A percentile compares a stretch with the other conserved stretches of the same genome.
Evolutionary conservation across 306 rosid species (phyloP).

Genomic region (Cicer yamashitae): DNA sequence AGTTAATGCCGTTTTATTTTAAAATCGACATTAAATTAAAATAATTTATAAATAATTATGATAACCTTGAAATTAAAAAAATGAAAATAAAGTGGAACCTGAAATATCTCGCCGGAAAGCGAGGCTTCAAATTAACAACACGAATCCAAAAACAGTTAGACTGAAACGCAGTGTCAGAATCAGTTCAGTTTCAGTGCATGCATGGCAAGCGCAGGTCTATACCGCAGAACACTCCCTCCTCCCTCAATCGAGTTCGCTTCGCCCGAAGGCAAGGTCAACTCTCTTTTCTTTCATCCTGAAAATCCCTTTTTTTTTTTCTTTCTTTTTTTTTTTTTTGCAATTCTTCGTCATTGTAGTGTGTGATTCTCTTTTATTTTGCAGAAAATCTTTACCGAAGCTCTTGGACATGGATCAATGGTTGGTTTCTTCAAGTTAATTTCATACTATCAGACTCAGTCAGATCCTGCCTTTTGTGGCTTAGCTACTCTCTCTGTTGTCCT

Average conservation of each 20-base stretch:
- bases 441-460: conserved; percentile 90
- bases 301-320: too few relatives aligned
- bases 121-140: background rate
- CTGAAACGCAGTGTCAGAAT: too few relatives aligned
- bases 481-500: conserved; percentile 84
- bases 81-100: too few relatives aligned
- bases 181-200: background rate
- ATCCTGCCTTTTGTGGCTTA: conserved; percentile 89
- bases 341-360: too few relatives aligned
- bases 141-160: background rate
- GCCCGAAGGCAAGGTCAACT: conserved; percentile 65
- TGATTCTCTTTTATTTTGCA: conserved; percentile 29
- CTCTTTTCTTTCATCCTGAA: conserved; percentile 1
- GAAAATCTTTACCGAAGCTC: conserved; percentile 72
- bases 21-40: too few relatives aligned
- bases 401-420: conserved; percentile 72
- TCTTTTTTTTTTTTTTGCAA: background rate
- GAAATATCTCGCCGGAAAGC: too few relatives aligned
- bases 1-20: too few relatives aligned
- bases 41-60: too few relatives aligned
- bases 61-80: too few relatives aligned
- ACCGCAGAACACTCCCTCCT: conserved; percentile 71
- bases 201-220: conserved; percentile 62
- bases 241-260: conserved; percentile 79
- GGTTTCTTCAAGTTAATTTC: conserved; percentile 89